These are phyloP conservation scores for Zymoseptoria tritici DNA, from an alignment of 2,329 filamentous ascomycete genomes.

Conservation along the genomic window DNA sequence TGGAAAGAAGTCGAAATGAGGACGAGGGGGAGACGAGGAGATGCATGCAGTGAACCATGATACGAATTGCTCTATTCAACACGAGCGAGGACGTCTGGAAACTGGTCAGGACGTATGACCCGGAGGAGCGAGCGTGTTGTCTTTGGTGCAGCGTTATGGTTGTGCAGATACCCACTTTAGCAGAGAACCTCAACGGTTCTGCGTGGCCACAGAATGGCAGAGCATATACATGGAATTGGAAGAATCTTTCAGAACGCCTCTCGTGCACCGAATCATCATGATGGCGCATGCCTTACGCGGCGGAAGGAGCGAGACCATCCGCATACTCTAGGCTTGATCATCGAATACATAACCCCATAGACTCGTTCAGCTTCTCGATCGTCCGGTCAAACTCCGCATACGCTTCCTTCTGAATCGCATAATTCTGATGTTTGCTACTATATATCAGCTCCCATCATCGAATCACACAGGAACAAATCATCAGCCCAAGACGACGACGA, in stretches of 20 bases:
- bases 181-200: neutral
- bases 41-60: conserved; percentile 3
- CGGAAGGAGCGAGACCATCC: too few relatives aligned
- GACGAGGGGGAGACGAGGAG: neutral
- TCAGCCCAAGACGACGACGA: neutral
- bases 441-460: neutral
- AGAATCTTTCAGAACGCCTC: neutral
- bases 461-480: neutral
- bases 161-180: neutral
- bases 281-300: too few relatives aligned
- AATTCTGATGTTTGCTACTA: conserved; percentile 4
- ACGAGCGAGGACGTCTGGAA: conserved; percentile 19
- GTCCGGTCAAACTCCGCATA: conserved; percentile 62
- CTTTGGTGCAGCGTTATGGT: neutral
- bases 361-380: conserved; percentile 65
- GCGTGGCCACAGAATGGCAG: neutral
- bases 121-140: neutral
- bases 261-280: neutral
- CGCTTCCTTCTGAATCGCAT: conserved; percentile 24
- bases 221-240: neutral
- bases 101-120: neutral
- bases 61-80: conserved; percentile 27
- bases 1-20: conserved; percentile 16
- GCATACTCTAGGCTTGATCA: conserved; percentile 6
- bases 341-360: conserved; percentile 55